Conservation (phyloP, 768 basidiomycete species). For the Sutorius australiensis region DNA sequence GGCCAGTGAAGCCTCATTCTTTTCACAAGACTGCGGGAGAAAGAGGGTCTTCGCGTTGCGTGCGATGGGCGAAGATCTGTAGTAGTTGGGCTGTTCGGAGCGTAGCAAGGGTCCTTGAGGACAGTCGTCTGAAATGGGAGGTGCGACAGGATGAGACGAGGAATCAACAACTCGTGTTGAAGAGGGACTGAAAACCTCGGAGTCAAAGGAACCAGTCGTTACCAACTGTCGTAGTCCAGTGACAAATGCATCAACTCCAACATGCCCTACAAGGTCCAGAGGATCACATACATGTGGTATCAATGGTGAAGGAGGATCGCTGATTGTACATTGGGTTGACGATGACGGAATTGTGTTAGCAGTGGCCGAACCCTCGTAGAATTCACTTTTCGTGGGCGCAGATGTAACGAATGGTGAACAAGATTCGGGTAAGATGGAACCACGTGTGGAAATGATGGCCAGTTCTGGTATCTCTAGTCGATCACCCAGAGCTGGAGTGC, state of each 20-base stretch:
- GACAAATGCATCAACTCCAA: constrained; percentile 4
- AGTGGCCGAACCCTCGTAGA: constrained; percentile 1
- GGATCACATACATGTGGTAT: constrained; percentile 13
- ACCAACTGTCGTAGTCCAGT: constrained; percentile 2
- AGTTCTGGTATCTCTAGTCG: constrained; percentile 1
- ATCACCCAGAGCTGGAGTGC: constrained; percentile 1
- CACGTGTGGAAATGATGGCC: constrained; percentile 20
- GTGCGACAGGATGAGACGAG: not conserved
- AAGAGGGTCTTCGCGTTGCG: constrained; percentile 15
- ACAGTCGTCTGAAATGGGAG: not conserved
- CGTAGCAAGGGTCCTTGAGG: constrained; percentile 31
- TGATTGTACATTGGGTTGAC: constrained; percentile 10
- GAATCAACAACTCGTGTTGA: constrained; percentile 4
- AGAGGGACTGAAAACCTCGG: not conserved
- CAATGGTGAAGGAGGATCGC: constrained; percentile 24
- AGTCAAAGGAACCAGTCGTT: not conserved
- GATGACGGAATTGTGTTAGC: constrained; percentile 5
- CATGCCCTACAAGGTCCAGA: not conserved
- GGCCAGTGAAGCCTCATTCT: constrained; percentile 16
- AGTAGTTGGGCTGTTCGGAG: constrained; percentile 37
- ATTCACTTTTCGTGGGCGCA: not conserved
- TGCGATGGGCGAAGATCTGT: constrained; percentile 17
- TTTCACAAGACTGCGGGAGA: constrained; percentile 17
- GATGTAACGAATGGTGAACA: constrained; percentile 29
- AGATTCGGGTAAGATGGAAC: constrained; percentile 43